These are phyloP conservation scores for Candida mattraensis DNA, from an alignment of 805 yeast species.

Conservation along the genomic window DNA sequence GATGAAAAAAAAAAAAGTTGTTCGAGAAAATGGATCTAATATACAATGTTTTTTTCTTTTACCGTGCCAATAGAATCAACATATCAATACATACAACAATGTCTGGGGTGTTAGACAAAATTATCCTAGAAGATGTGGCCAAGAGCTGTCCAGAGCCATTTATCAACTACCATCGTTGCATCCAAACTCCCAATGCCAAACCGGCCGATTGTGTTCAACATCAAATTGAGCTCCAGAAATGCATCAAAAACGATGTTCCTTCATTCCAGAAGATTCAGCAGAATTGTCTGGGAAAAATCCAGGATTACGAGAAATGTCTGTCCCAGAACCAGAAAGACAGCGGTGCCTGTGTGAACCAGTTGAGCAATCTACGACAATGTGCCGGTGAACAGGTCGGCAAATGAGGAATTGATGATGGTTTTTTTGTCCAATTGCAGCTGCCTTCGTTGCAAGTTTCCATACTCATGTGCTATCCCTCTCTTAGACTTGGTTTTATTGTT, in stretches of 20 bases:
- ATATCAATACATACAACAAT: constrained; percentile 22
- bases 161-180: constrained; percentile 70
- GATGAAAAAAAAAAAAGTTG: not conserved
- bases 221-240: constrained; percentile 57
- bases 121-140: constrained; percentile 77
- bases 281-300: constrained; percentile 57
- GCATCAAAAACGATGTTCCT: constrained; percentile 68
- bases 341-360: constrained; percentile 51
- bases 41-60: not conserved
- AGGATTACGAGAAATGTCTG: constrained; percentile 67
- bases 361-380: constrained; percentile 63
- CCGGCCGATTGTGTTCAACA: constrained; percentile 49
- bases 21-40: not conserved
- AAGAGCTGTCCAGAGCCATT: constrained; percentile 73
- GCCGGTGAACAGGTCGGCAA: constrained; percentile 21
- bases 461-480: too few species aligned
- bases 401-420: too few species aligned
- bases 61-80: not conserved
- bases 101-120: constrained; percentile 62
- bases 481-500: too few species aligned
- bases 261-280: constrained; percentile 67
- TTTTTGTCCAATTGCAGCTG: too few species aligned
- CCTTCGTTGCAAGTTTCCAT: too few species aligned
- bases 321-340: constrained; percentile 43
- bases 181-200: constrained; percentile 43